Percentiles rank a stretch among this genome's conserved stretches.
Conservation (phyloP, 225 moss, liverwort and hornwort genomes). For the Sphagnum contortum region DNA sequence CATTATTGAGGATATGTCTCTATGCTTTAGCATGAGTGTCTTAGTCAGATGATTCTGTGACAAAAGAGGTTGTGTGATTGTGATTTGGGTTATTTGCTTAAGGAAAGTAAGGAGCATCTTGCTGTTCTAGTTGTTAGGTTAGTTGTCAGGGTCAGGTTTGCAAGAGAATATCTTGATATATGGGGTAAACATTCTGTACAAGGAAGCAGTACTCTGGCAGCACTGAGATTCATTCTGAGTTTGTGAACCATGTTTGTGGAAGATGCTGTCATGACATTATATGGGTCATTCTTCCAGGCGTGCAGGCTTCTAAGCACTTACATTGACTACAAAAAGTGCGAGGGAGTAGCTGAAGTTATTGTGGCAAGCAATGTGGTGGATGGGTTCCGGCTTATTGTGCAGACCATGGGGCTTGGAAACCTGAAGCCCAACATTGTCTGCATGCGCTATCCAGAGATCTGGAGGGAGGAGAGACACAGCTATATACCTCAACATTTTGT, state of each 20-base stretch:
- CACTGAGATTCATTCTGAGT: no score
- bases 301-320: conserved; percentile 76
- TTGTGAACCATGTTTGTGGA: no score
- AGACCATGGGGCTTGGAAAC: conserved; percentile 97
- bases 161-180: no score
- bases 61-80: neutral
- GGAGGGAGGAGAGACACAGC: conserved; percentile 69
- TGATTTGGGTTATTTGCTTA: no score
- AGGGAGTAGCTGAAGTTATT: conserved; percentile 97
- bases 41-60: neutral
- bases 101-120: no score
- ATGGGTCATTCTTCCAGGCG: conserved; percentile 34
- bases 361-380: conserved; percentile 81
- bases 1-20: neutral
- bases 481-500: conserved; percentile 77
- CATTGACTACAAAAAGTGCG: conserved; percentile 94
- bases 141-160: no score
- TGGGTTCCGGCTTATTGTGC: conserved; percentile 88
- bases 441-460: conserved; percentile 98
- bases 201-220: no score
- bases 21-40: neutral
- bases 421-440: conserved; percentile 98
- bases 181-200: no score
- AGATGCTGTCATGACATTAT: no score
- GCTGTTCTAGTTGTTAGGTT: no score